Conservation (phyloP, 1,139 yeast species). For the Yamadazyma songkhlaensis region DNA sequence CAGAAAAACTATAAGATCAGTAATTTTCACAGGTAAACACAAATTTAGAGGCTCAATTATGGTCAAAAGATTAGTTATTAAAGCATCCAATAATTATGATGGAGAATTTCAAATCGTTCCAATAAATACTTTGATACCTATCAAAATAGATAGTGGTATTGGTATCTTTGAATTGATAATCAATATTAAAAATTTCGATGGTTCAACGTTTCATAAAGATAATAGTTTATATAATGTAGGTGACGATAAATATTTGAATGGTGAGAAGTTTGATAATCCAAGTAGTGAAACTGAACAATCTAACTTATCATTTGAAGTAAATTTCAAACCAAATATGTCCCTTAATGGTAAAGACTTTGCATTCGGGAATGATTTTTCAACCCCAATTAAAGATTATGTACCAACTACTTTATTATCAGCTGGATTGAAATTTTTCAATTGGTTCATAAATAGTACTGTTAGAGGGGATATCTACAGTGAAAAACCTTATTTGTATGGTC, state of each 20-base stretch:
- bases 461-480: constrained; percentile 63
- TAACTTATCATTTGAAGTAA: constrained; percentile 35
- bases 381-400: constrained; percentile 56
- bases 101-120: constrained; percentile 36
- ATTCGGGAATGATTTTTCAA: constrained; percentile 69
- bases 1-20: too few species aligned
- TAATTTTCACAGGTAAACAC: too few species aligned
- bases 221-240: constrained; percentile 35
- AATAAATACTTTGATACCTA: constrained; percentile 38
- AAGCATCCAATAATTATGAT: constrained; percentile 29
- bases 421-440: constrained; percentile 51
- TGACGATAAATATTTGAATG: constrained; percentile 29
- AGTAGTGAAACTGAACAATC: constrained; percentile 15
- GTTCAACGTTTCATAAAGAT: constrained; percentile 35
- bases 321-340: constrained; percentile 37
- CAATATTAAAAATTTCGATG: constrained; percentile 45
- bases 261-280: constrained; percentile 17
- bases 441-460: constrained; percentile 64
- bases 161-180: constrained; percentile 41
- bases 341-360: constrained; percentile 51
- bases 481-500: constrained; percentile 61
- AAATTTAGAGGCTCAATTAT: constrained; percentile 2
- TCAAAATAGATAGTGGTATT: constrained; percentile 33
- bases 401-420: constrained; percentile 48
- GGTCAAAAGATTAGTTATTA: constrained; percentile 35